Conservation (phyloP, 2,329 filamentous ascomycete species). For the Laburnicola sp. region DNA sequence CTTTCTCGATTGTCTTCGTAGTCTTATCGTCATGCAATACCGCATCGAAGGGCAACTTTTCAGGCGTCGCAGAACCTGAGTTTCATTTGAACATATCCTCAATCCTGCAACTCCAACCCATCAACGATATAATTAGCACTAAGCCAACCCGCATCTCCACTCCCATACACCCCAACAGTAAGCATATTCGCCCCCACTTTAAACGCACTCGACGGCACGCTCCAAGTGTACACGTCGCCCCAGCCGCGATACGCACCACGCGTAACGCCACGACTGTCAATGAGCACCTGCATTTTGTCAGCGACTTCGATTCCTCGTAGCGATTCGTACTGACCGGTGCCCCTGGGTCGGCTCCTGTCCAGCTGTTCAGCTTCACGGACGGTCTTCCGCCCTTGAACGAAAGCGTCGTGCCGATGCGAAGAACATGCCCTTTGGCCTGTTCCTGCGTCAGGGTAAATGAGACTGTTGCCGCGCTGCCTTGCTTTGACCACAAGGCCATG, state of each 20-base stretch:
- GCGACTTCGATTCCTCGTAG: neutral
- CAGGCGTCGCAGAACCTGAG: neutral
- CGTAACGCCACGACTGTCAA: conserved; percentile 27
- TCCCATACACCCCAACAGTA: conserved; percentile 24
- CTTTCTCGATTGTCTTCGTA: too few relatives aligned
- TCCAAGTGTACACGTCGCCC: conserved; percentile 28
- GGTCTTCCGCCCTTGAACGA: conserved; percentile 28
- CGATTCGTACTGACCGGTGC: conserved; percentile 20
- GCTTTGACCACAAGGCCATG: conserved; percentile 28
- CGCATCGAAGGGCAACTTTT: neutral
- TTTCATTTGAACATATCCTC: neutral
- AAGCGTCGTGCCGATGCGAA: conserved; percentile 28
- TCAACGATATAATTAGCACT: conserved; percentile 31
- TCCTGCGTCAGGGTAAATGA: conserved; percentile 22
- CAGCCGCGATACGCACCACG: conserved; percentile 29
- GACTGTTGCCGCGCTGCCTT: conserved; percentile 19
- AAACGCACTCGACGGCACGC: conserved; percentile 26
- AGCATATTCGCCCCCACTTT: conserved; percentile 23
- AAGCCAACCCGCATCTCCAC: conserved; percentile 24
- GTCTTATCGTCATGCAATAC: too few relatives aligned
- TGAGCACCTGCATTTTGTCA: conserved; percentile 17
- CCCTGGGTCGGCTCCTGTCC: conserved; percentile 27
- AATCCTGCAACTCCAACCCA: conserved; percentile 29
- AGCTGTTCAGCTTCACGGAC: conserved; percentile 25
- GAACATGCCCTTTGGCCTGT: conserved; percentile 25